Evolutionary conservation across 2,329 filamentous ascomycete genomes (phyloP).

Genomic region (Byssothecium circinans): DNA sequence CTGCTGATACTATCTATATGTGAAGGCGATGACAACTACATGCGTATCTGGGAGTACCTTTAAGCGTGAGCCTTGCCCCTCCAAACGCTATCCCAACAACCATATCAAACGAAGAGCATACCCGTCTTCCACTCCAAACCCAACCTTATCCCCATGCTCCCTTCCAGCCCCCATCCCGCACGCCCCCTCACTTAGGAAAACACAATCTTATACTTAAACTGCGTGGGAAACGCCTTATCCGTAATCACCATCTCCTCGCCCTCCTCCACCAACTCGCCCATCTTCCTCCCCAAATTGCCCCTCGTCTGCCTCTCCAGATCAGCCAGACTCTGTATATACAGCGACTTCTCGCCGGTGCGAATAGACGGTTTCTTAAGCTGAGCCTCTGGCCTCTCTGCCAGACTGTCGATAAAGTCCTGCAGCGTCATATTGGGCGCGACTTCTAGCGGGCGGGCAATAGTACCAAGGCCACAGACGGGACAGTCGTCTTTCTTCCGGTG

Average conservation of each 20-base stretch:
- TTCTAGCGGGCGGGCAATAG: constrained; percentile 72
- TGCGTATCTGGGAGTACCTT: background rate
- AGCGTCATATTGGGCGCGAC: constrained; percentile 74
- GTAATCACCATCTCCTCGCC: constrained; percentile 91
- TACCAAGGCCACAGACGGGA: constrained; percentile 76
- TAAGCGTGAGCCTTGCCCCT: no score
- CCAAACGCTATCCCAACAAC: no score
- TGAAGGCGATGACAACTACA: background rate
- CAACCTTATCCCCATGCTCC: no score
- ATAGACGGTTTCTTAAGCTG: constrained; percentile 94
- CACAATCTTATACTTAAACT: constrained; percentile 63
- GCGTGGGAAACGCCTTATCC: constrained; percentile 82
- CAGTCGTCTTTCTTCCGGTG: constrained; percentile 94
- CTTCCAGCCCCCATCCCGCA: no score
- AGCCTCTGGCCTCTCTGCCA: constrained; percentile 81
- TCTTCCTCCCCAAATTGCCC: constrained; percentile 76
- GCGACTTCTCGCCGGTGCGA: constrained; percentile 74
- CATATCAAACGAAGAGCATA: no score
- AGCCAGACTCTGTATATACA: constrained; percentile 86
- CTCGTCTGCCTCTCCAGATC: constrained; percentile 82
- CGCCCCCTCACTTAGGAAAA: constrained; percentile 46
- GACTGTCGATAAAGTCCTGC: constrained; percentile 79
- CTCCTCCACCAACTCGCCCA: constrained; percentile 74
- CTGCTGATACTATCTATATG: background rate
- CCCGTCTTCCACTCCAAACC: no score